Evolutionary conservation across 257 asterid species (phyloP).

Genomic region (Echites panduratus): DNA sequence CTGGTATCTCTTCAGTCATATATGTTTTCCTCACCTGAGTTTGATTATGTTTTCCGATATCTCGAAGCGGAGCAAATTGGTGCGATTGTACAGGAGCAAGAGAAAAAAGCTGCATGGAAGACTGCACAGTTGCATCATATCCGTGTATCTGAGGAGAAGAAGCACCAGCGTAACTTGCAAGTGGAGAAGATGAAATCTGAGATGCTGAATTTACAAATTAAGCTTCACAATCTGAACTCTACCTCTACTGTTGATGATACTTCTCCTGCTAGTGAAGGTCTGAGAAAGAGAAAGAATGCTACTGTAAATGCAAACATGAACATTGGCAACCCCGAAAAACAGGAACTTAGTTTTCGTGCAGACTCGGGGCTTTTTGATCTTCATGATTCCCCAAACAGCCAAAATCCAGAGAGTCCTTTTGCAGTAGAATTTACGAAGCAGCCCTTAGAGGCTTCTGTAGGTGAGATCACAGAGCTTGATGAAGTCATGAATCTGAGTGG

Average conservation of each 20-base stretch:
- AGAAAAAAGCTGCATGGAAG: slow-evolving; percentile 95
- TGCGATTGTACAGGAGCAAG: slow-evolving; percentile 94
- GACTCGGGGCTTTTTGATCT: slow-evolving; percentile 39
- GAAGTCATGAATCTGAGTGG: slow-evolving; percentile 44
- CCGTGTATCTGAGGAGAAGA: slow-evolving; percentile 88
- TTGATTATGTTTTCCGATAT: slow-evolving; percentile 96
- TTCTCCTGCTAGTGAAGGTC: slow-evolving; percentile 62
- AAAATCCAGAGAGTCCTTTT: slow-evolving; percentile 46
- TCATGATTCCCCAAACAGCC: slow-evolving; percentile 59
- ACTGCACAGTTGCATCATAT: slow-evolving; percentile 84
- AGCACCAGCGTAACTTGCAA: slow-evolving; percentile 81
- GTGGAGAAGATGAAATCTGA: slow-evolving; percentile 99
- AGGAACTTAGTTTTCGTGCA: slow-evolving; percentile 34
- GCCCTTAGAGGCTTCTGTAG: slow-evolving; percentile 37
- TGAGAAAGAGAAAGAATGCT: slow-evolving; percentile 59
- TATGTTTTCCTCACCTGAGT: slow-evolving; percentile 93
- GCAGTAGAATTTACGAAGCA: slow-evolving; percentile 43
- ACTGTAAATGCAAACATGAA: slow-evolving; percentile 36
- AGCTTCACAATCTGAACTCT: slow-evolving; percentile 73
- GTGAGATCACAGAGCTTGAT: slow-evolving; percentile 74
- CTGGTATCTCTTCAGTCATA: slow-evolving; percentile 93
- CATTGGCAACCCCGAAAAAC: slow-evolving; percentile 44
- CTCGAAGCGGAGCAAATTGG: slow-evolving; percentile 99
- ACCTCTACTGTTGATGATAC: slow-evolving; percentile 40
- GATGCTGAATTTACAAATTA: slow-evolving; percentile 93